These are phyloP conservation scores for Toxicodendron radicans DNA, from an alignment of 345 rosid species.

Conservation along the genomic window DNA sequence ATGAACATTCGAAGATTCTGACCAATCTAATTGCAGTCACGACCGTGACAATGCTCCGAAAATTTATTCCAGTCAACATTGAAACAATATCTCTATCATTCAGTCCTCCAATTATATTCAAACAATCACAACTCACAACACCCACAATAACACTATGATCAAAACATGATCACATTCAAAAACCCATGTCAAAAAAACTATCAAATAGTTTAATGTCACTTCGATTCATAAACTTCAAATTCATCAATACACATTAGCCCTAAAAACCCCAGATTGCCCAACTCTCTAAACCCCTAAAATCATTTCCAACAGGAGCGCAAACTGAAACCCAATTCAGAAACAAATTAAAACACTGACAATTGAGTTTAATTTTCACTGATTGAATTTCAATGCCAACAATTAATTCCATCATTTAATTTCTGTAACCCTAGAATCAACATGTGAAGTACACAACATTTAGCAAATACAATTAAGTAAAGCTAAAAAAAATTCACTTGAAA, in stretches of 20 bases:
- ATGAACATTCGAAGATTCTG: neutral
- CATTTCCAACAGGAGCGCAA: constrained; percentile 4
- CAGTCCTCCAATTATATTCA: neutral
- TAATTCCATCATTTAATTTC: constrained; percentile 13
- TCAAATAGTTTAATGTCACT: neutral
- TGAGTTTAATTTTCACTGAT: constrained; percentile 10
- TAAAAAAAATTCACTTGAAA: neutral
- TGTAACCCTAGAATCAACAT: constrained; percentile 19
- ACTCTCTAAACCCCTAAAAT: constrained; percentile 12
- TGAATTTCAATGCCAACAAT: constrained; percentile 2
- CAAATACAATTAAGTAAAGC: constrained; percentile 6
- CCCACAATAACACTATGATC: neutral
- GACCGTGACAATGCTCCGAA: constrained; percentile 2
- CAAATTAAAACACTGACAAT: neutral
- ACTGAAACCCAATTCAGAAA: constrained; percentile 8
- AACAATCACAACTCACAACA: constrained; percentile 8
- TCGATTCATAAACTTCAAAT: neutral
- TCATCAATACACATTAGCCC: neutral
- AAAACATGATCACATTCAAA: neutral
- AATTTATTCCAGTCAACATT: neutral
- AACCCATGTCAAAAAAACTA: neutral
- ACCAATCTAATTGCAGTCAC: neutral
- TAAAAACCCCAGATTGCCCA: neutral
- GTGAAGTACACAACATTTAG: constrained; percentile 18
- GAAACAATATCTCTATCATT: neutral